Percentiles rank a stretch among this genome's conserved stretches.
Conservation (phyloP, 2,329 filamentous ascomycete genomes). For the Exophiala aquamarina region DNA sequence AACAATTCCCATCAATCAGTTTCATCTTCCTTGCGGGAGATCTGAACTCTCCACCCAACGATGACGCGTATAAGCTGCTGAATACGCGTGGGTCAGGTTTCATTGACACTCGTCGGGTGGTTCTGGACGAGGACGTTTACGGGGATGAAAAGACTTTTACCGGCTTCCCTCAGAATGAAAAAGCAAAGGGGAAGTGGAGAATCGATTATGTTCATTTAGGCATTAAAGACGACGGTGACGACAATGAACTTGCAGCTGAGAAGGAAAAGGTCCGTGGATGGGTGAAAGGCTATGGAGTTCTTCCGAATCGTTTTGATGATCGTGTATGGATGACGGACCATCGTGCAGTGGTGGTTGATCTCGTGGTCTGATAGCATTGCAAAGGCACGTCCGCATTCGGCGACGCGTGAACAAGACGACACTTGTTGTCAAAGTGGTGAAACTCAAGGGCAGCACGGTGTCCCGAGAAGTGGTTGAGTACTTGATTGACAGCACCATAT, state of each 20-base stretch:
- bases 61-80: conserved; percentile 54
- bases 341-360: conserved; percentile 55
- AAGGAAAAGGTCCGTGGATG: conserved; percentile 35
- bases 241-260: conserved; percentile 2
- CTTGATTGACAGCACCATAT: too few species aligned
- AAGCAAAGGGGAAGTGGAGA: conserved; percentile 37
- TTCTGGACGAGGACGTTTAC: conserved; percentile 41
- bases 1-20: conserved; percentile 23
- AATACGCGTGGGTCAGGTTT: conserved; percentile 39
- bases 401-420: too few species aligned
- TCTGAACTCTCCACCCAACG: conserved; percentile 53
- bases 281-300: conserved; percentile 50
- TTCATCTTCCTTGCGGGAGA: conserved; percentile 56
- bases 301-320: conserved; percentile 57
- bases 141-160: conserved; percentile 56
- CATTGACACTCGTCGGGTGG: conserved; percentile 39
- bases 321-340: conserved; percentile 57
- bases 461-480: too few species aligned
- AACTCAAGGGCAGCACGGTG: too few species aligned
- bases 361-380: conserved; percentile 8
- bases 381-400: too few species aligned
- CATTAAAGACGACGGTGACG: conserved; percentile 21
- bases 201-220: conserved; percentile 56
- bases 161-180: conserved; percentile 44
- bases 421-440: too few species aligned